phyloP scores from a whole-genome alignment of 1,139 yeast genomes.

The Debaryomycetaceae sp. region DNA sequence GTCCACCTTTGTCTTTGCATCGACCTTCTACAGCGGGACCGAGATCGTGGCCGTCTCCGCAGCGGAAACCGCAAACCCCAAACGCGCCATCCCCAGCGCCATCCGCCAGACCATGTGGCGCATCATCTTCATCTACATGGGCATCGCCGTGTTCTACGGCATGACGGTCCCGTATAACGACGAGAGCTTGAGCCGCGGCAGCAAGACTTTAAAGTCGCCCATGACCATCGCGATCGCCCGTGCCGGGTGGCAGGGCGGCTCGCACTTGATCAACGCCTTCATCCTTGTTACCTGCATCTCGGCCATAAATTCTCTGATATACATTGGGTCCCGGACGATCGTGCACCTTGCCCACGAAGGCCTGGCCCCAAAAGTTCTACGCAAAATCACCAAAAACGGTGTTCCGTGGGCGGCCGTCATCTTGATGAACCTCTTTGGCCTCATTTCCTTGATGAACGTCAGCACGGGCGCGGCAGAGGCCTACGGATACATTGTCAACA shows the following conservation, averaged over 20 bases:
- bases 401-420: slow-evolving; percentile 42
- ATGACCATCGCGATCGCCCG: slow-evolving; percentile 31
- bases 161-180: slow-evolving; percentile 46
- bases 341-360: slow-evolving; percentile 42
- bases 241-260: slow-evolving; percentile 44
- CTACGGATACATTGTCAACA: slow-evolving; percentile 40
- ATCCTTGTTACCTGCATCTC: slow-evolving; percentile 41
- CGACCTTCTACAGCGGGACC: slow-evolving; percentile 48
- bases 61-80: slow-evolving; percentile 45
- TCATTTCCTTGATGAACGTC: slow-evolving; percentile 39
- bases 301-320: slow-evolving; percentile 44
- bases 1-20: slow-evolving; percentile 58
- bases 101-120: slow-evolving; percentile 48
- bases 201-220: slow-evolving; percentile 27
- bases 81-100: slow-evolving; percentile 45
- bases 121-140: slow-evolving; percentile 43
- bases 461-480: slow-evolving; percentile 45
- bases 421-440: slow-evolving; percentile 36
- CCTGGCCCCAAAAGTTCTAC: slow-evolving; percentile 35
- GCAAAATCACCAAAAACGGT: slow-evolving; percentile 33
- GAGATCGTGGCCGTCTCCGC: slow-evolving; percentile 50
- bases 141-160: slow-evolving; percentile 42
- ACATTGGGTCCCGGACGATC: slow-evolving; percentile 41
- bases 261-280: slow-evolving; percentile 39
- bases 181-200: slow-evolving; percentile 14